Evolutionary conservation across 2,329 filamentous ascomycete genomes (phyloP), one percentile per base, ranked within the genome.

Genomic region (Clonostachys chloroleuca): DNA sequence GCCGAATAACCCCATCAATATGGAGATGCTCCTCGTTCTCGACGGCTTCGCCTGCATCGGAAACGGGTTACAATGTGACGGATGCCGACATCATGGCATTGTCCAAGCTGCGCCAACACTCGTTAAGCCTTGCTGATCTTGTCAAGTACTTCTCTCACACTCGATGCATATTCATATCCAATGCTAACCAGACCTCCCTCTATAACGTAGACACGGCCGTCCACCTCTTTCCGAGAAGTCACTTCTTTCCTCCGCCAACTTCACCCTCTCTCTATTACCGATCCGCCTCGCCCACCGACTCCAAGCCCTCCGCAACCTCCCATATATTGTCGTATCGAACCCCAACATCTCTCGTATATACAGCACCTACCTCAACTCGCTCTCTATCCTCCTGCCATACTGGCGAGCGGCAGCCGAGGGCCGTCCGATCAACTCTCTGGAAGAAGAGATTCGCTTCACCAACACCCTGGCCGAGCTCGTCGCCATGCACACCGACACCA

Each of bases 281-380:
- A 88, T 94, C 44, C 89, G 94, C 36, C 84, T 99, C 24, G 94
- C 94, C 24, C 90, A 95, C 64, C 89, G 94, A 48, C 95, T 99
- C 54, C 89, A 96, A 65, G 90, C 91, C 40, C 76, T 99, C 16
- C 86, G 92, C 53, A 96, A 95, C 63, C 81, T 99, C 9, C 94
- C 94, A 0, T 99, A 92, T 67, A 97, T 99, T 54, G 92, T 99
- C 47, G 94, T 99, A 24, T 92, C 92, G n/a, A 97, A 99, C 63
- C 89, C 91, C 1, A 90, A 96, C 63, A 91, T 99, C 56, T 88
- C 86, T 24, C 86, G 87, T 59, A 99, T 99, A 54, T 96, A 97
- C 74, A 85, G 89, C 67, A 97, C 96, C 68, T 99, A 99, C 66
- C 77, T 95, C 41, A 92, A 96, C 67, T 96, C 91, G 3, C 75